phyloP scores from a whole-genome alignment of 306 rosid genomes.

The Medicago lupulina region DNA sequence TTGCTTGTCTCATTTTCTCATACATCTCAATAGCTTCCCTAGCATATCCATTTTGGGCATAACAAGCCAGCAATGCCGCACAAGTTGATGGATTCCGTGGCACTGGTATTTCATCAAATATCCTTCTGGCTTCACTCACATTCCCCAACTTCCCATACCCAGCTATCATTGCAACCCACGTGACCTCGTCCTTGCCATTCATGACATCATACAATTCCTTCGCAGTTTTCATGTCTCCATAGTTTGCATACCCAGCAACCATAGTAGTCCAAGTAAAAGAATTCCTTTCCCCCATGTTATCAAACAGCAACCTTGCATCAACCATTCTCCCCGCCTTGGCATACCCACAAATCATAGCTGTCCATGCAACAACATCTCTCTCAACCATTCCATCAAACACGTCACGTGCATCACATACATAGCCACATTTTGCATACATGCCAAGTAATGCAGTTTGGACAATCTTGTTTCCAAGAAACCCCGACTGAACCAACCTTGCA shows the following conservation, averaged over 20 bases:
- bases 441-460: conserved; percentile 70
- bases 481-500: conserved; percentile 51
- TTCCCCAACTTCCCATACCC: conserved; percentile 72
- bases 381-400: conserved; percentile 65
- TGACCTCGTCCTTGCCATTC: conserved; percentile 50
- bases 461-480: conserved; percentile 59
- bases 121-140: conserved; percentile 55
- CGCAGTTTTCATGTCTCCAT: conserved; percentile 70
- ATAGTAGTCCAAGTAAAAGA: conserved; percentile 68
- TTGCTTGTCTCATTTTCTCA: conserved; percentile 52
- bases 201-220: conserved; percentile 59
- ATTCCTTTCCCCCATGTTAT: conserved; percentile 60
- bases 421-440: conserved; percentile 74
- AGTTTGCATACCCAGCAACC: conserved; percentile 77
- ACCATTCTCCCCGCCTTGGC: conserved; percentile 69
- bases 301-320: conserved; percentile 66
- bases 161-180: conserved; percentile 71
- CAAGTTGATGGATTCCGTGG: conserved; percentile 50
- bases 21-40: conserved; percentile 67
- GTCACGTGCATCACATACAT: conserved; percentile 54
- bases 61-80: conserved; percentile 82
- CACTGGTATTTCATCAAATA: conserved; percentile 53
- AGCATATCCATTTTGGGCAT: conserved; percentile 75
- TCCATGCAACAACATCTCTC: conserved; percentile 73
- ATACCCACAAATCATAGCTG: conserved; percentile 72